These are phyloP conservation scores for Mycena chlorophos DNA, from an alignment of 768 basidiomycete genomes.

Conservation along the genomic window DNA sequence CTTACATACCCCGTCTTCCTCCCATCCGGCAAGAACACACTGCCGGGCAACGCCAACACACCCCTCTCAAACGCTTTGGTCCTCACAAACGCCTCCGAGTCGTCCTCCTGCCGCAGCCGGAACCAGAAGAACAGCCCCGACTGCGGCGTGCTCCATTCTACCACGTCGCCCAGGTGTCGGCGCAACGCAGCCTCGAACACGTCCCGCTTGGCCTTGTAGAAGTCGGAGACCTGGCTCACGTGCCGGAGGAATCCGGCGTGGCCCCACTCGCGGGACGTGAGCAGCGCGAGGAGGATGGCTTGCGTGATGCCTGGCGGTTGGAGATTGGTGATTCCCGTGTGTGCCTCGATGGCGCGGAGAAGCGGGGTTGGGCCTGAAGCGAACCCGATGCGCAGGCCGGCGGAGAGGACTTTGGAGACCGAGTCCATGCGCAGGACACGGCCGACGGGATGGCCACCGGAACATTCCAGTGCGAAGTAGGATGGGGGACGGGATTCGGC, in stretches of 20 bases:
- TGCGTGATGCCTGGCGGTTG: constrained; percentile 68
- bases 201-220: constrained; percentile 74
- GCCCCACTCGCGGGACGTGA: constrained; percentile 62
- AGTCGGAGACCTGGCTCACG: constrained; percentile 63
- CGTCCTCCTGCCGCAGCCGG: constrained; percentile 58
- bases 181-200: constrained; percentile 76
- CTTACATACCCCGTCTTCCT: constrained; percentile 73
- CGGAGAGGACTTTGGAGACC: constrained; percentile 78
- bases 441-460: constrained; percentile 56
- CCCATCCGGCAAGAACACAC: constrained; percentile 74
- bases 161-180: constrained; percentile 66
- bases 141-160: constrained; percentile 68
- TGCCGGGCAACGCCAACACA: constrained; percentile 88
- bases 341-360: constrained; percentile 54
- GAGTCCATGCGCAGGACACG: constrained; percentile 88
- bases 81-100: constrained; percentile 72
- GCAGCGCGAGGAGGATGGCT: constrained; percentile 55
- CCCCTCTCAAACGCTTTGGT: constrained; percentile 77
- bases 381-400: constrained; percentile 81
- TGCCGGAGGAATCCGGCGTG: constrained; percentile 73
- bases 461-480: constrained; percentile 79
- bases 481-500: constrained; percentile 61
- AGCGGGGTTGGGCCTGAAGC: constrained; percentile 72
- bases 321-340: constrained; percentile 70
- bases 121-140: constrained; percentile 94